Evolutionary conservation across 495 filamentous ascomycete species (phyloP).

Genomic region (Acidiella bohemica): DNA sequence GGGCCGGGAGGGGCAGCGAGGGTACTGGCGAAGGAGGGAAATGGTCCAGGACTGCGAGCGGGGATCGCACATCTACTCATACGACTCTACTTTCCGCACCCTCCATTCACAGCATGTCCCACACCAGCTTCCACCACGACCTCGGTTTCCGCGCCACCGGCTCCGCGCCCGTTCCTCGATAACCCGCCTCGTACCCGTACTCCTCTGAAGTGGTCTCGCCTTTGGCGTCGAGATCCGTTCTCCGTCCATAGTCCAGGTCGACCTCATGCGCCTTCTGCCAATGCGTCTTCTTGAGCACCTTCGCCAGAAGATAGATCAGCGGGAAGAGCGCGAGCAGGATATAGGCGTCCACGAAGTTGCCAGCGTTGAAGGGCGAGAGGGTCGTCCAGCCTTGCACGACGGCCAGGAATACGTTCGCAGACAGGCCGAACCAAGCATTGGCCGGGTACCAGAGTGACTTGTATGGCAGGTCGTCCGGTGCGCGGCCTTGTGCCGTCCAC

Average conservation of each 20-base stretch:
- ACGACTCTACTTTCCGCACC: no score
- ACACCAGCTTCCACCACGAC: conserved; percentile 2
- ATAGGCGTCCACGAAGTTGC: conserved; percentile 21
- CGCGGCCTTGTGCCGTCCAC: conserved; percentile 8
- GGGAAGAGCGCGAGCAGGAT: conserved; percentile 20
- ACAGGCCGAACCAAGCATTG: conserved; percentile 20
- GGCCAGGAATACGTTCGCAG: conserved; percentile 20
- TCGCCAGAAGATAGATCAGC: conserved; percentile 16
- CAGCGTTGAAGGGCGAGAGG: conserved; percentile 17
- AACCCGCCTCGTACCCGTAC: background rate
- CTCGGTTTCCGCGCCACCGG: background rate
- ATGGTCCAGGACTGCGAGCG: no score
- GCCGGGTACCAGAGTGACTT: conserved; percentile 17
- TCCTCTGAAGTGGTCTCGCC: conserved; percentile 3
- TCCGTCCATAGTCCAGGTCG: conserved; percentile 14
- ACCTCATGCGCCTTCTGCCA: conserved; percentile 13
- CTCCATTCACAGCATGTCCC: background rate
- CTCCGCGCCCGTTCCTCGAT: no score
- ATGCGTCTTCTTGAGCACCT: conserved; percentile 13
- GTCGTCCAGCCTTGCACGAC: conserved; percentile 23
- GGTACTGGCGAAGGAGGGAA: no score
- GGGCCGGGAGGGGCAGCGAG: no score
- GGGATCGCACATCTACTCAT: no score
- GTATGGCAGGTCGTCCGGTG: conserved; percentile 9
- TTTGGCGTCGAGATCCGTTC: conserved; percentile 12